phyloP scores from a whole-genome alignment of 164 flowering plant species.

The Piper betle region DNA sequence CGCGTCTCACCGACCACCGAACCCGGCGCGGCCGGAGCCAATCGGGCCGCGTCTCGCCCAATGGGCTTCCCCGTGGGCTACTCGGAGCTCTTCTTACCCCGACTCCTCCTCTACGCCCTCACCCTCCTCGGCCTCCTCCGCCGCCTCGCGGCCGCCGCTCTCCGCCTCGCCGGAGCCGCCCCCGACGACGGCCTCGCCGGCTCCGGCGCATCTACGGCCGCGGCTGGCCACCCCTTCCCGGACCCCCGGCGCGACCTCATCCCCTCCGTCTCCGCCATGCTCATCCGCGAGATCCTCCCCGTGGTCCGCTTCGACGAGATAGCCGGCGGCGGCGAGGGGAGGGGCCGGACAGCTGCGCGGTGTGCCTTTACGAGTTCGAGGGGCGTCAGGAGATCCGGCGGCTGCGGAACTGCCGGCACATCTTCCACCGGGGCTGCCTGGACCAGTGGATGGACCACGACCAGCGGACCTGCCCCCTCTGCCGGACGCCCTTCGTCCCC shows the following conservation, averaged over 20 bases:
- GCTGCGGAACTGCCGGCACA: slow-evolving; percentile 62
- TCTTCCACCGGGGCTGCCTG: slow-evolving; percentile 66
- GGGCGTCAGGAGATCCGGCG: slow-evolving; percentile 56
- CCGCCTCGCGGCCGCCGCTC: slow-evolving; percentile 26
- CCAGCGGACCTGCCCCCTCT: slow-evolving; percentile 78
- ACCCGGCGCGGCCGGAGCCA: too few species aligned
- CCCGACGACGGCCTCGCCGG: slow-evolving; percentile 52
- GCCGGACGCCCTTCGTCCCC: slow-evolving; percentile 55
- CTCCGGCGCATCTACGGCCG: slow-evolving; percentile 3
- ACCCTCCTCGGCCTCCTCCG: slow-evolving; percentile 46
- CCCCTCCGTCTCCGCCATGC: slow-evolving; percentile 38
- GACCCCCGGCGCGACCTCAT: slow-evolving; percentile 12
- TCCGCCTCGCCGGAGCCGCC: slow-evolving; percentile 41
- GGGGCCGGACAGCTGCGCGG: slow-evolving; percentile 61
- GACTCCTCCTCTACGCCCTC: slow-evolving; percentile 41
- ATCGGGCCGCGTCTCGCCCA: not conserved
- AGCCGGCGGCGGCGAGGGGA: slow-evolving; percentile 5
- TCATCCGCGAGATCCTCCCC: slow-evolving; percentile 73
- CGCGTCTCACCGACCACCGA: too few species aligned
- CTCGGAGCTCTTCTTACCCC: slow-evolving; percentile 63
- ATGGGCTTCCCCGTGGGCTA: slow-evolving; percentile 96
- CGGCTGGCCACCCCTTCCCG: slow-evolving; percentile 12
- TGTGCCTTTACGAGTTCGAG: slow-evolving; percentile 67
- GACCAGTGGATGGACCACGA: slow-evolving; percentile 93
- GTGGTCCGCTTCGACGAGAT: slow-evolving; percentile 41